A percentile compares a stretch with the other conserved stretches of the same genome.
Evolutionary conservation across 2,329 filamentous ascomycete genomes (phyloP).

Genomic region (Venturiaceae sp.): DNA sequence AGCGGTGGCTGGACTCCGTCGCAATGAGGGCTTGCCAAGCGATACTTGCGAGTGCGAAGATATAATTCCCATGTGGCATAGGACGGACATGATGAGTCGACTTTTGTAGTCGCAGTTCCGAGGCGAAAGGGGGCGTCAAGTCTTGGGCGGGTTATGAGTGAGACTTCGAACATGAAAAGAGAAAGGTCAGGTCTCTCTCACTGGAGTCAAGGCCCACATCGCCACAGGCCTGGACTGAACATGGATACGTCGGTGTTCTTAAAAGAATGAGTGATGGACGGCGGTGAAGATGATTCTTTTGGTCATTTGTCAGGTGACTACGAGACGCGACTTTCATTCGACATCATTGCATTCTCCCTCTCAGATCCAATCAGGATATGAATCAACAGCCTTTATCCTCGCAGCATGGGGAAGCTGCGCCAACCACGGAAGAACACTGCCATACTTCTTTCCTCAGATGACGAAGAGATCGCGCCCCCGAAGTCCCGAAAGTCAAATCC

Average conservation of each 20-base stretch:
- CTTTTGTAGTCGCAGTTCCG: neutral
- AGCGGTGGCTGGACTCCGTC: neutral
- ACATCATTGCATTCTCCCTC: no score
- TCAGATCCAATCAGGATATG: neutral
- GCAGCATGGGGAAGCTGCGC: constrained; percentile 29
- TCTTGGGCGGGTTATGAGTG: no score
- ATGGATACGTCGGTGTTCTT: no score
- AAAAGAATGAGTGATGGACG: no score
- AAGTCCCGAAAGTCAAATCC: neutral
- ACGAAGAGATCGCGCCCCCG: constrained; percentile 12
- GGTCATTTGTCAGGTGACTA: no score
- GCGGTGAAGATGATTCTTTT: no score
- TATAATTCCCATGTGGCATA: neutral
- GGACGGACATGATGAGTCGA: neutral
- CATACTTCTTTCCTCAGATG: constrained; percentile 22
- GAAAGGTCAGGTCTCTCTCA: no score
- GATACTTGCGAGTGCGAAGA: neutral
- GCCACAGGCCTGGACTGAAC: no score
- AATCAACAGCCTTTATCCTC: neutral
- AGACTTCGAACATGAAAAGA: no score
- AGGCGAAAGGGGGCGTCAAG: neutral
- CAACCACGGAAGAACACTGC: constrained; percentile 17
- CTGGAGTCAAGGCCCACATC: no score
- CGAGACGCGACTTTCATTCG: no score
- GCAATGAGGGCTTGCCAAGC: neutral